phyloP scores from a whole-genome alignment of 345 rosid genomes.

The Viola odorata region DNA sequence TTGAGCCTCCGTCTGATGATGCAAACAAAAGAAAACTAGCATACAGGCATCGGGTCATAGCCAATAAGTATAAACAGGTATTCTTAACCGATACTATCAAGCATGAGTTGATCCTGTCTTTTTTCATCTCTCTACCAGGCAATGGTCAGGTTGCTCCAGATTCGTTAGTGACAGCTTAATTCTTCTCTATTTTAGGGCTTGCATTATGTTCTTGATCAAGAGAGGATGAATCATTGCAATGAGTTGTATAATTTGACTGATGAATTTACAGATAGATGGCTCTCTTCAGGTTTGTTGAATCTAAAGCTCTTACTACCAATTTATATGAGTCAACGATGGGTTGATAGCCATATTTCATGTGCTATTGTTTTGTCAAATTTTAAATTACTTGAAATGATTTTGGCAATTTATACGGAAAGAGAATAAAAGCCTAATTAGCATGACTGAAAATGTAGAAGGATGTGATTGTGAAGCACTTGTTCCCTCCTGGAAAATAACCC shows the following conservation, averaged over 20 bases:
- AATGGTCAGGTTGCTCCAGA: not conserved
- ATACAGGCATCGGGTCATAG: conserved; percentile 57
- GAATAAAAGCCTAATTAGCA: not conserved
- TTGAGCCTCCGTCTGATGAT: conserved; percentile 52
- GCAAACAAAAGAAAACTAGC: conserved; percentile 64
- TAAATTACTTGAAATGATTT: too few species aligned
- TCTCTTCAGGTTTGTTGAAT: conserved; percentile 57
- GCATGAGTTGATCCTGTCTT: conserved; percentile 1
- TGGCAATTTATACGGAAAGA: not conserved
- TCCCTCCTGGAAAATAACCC: not conserved
- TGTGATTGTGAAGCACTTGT: not conserved
- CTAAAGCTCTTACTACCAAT: not conserved
- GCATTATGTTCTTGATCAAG: conserved; percentile 37
- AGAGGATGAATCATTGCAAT: conserved; percentile 40
- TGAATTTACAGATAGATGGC: conserved; percentile 74
- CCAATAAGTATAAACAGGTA: conserved; percentile 62
- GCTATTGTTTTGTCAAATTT: too few species aligned
- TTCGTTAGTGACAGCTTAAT: too few species aligned
- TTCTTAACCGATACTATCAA: conserved; percentile 1
- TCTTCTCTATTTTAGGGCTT: conserved; percentile 53
- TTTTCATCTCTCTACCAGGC: not conserved
- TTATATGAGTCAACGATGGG: not conserved
- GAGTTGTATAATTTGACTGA: conserved; percentile 70
- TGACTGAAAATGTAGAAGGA: not conserved
- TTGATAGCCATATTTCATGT: not conserved